A percentile compares a stretch with the other conserved stretches of the same genome.
These are phyloP conservation scores for Apiospora marii DNA, from an alignment of 2,329 filamentous ascomycete genomes.

Conservation along the genomic window DNA sequence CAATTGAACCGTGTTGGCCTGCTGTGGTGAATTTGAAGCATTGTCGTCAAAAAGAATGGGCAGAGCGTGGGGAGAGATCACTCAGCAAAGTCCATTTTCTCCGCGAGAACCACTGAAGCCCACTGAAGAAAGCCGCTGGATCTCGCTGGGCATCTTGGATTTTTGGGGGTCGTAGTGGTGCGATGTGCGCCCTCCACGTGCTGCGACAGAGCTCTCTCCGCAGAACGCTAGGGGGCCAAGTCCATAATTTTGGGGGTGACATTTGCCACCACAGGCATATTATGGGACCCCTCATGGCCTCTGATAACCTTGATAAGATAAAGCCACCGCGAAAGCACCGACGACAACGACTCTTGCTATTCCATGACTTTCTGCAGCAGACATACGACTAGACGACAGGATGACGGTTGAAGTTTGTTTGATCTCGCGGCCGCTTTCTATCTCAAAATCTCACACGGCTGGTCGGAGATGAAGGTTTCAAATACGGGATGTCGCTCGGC, in stretches of 20 bases:
- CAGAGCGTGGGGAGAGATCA: constrained; percentile 4
- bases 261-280: background rate
- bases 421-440: background rate
- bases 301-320: constrained; percentile 16
- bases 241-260: background rate
- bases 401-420: background rate
- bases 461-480: background rate
- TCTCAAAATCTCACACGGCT: no score
- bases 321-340: background rate
- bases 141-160: constrained; percentile 5
- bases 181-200: background rate
- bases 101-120: constrained; percentile 19
- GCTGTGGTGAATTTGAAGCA: background rate
- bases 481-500: background rate
- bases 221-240: constrained; percentile 13
- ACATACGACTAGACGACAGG: background rate
- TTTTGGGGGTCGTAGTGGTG: background rate
- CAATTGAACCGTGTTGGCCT: background rate
- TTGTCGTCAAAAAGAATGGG: constrained; percentile 13
- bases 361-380: background rate
- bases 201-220: background rate
- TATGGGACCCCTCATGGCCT: background rate
- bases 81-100: background rate
- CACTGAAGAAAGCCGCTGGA: constrained; percentile 19
- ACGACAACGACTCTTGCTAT: background rate